Evolutionary conservation across 1,284 basidiomycete genomes (phyloP), one percentile per base, ranked within the genome.

Genomic region (Tausonia pullulans): DNA sequence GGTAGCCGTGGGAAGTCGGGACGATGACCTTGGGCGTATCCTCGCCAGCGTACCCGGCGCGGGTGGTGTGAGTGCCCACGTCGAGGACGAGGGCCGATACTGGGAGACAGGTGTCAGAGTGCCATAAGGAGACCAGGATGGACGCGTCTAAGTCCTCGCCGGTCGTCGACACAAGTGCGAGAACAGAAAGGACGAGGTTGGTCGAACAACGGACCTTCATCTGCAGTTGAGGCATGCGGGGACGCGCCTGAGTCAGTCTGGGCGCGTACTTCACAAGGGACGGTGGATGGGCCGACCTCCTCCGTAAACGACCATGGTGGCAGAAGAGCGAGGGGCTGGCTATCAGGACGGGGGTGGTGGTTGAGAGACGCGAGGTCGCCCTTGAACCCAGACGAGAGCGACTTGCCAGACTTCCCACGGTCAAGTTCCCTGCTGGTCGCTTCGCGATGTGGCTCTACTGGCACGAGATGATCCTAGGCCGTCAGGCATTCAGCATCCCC

Each of bases 1-100:
- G 82, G 76, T 87, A 94, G 40, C 92, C 94, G 76, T 92, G 98
- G 63, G 85, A 83, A 0, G 93, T 89, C 1, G 96, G 90, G 67
- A 96, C 84, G 67, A 98, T 85, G 41, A 88, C 87, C 76, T 93
- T 92, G 44, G 96, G 96, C 13, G 89, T 85, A 74, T 99, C 96
- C 76, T 98, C 95, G 60, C 96, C 96, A 14, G 96, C 95, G 75
- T 95, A 96, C 58, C 96, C 96, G 39, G 90, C 92, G 72, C 95
- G 87, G 66, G 93, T 80, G 16, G 90, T 87, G 58, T 89, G 88
- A 50, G 89, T 82, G 58, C 96, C 96, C 72, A 97, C 88, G 78
- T 98, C 96, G 63, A 98, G 79, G 50, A 98, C 96, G 63, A 98
- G 80, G 39, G 95, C 96, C 60, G 92, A 90, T 57, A 98, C 93